Percentiles rank a stretch among this genome's conserved stretches.
Conservation (phyloP, 2,329 filamentous ascomycete genomes). For the Fusarium solani-melongenae region DNA sequence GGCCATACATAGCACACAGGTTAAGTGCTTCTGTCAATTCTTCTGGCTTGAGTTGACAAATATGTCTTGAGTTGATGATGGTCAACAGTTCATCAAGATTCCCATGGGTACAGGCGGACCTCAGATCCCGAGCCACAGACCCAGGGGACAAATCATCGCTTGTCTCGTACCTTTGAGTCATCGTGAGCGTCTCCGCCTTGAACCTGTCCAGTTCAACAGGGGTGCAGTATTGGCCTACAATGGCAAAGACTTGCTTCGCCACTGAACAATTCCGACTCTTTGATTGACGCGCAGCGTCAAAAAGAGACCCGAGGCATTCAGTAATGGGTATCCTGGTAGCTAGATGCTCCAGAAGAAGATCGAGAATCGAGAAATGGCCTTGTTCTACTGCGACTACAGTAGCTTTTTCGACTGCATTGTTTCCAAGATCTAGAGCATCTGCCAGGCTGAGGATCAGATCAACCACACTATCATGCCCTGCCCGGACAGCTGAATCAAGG, state of each 20-base stretch:
- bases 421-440: not conserved
- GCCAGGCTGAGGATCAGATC: not conserved
- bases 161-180: not conserved
- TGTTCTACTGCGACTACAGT: not conserved
- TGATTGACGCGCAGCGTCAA: not conserved
- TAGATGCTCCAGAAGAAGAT: not conserved
- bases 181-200: not conserved
- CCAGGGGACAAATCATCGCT: not conserved
- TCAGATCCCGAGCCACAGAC: not conserved
- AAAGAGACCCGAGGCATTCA: not conserved
- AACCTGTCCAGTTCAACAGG: not conserved
- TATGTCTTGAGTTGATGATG: not conserved
- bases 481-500: not conserved
- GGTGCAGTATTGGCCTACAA: not conserved
- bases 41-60: not conserved
- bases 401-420: not conserved
- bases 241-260: not conserved
- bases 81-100: not conserved
- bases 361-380: not conserved
- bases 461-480: not conserved
- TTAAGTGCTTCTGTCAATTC: not conserved
- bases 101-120: not conserved
- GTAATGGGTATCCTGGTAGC: not conserved
- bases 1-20: not conserved
- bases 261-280: not conserved